Evolutionary conservation across 2,329 filamentous ascomycete species (phyloP).

Genomic region (Colletotrichum sansevieriae): DNA sequence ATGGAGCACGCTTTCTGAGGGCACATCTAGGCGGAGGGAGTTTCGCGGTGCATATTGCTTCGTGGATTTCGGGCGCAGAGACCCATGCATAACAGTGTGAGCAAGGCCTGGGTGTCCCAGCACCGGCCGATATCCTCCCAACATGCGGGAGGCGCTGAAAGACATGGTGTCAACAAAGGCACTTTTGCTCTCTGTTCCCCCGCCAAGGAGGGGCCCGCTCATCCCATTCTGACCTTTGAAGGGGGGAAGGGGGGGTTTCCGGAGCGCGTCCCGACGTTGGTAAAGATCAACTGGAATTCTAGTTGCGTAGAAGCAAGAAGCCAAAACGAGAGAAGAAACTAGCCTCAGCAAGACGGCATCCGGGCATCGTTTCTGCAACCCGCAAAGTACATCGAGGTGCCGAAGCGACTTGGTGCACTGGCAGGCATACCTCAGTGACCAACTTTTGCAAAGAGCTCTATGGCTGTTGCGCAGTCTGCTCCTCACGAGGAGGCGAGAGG

Average conservation of each 20-base stretch:
- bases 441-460: not conserved
- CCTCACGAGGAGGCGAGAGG: not conserved
- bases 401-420: constrained; percentile 17
- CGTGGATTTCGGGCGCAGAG: constrained; percentile 29
- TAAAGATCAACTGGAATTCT: not conserved
- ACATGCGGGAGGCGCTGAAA: too few relatives aligned
- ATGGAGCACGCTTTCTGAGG: not conserved
- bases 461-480: not conserved
- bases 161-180: not conserved
- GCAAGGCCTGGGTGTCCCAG: constrained; percentile 22
- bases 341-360: constrained; percentile 6
- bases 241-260: not conserved
- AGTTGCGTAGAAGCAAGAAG: constrained; percentile 16
- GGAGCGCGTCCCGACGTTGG: not conserved
- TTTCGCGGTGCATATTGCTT: constrained; percentile 2
- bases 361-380: constrained; percentile 12
- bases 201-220: not conserved
- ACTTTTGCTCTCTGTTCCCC: not conserved
- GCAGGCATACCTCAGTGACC: not conserved
- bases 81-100: constrained; percentile 18
- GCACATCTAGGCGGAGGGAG: not conserved
- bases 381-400: constrained; percentile 23
- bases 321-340: constrained; percentile 23
- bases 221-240: not conserved
- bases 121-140: not conserved